A percentile compares a stretch with the other conserved stretches of the same genome.
phyloP scores from a whole-genome alignment of 2,329 filamentous ascomycete genomes.

The Chaetomium sp. region DNA sequence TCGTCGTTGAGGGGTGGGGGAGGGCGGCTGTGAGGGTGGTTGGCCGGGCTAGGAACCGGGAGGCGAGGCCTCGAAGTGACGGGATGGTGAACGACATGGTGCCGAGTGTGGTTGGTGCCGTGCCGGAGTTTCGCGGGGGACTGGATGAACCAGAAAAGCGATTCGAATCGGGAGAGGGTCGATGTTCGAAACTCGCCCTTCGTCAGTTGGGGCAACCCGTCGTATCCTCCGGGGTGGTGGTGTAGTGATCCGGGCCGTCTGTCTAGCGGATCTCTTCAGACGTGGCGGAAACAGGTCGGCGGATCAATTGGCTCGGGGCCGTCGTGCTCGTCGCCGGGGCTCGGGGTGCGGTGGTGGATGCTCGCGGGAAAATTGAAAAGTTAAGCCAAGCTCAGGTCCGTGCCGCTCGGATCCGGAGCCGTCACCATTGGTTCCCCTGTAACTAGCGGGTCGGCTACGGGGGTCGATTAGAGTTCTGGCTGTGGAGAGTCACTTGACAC shows the following conservation, averaged over 20 bases:
- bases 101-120: not conserved
- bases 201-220: not conserved
- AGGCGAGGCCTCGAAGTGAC: slow-evolving; percentile 32
- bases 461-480: slow-evolving; percentile 1
- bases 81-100: slow-evolving; percentile 29
- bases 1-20: not conserved
- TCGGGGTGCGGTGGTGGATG: slow-evolving; percentile 16
- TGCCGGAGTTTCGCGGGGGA: not conserved
- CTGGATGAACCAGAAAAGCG: not conserved
- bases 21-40: slow-evolving; percentile 10
- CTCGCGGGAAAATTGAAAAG: slow-evolving; percentile 21
- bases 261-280: not conserved
- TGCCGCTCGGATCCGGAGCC: slow-evolving; percentile 10
- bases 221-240: not conserved
- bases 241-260: not conserved
- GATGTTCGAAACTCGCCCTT: not conserved
- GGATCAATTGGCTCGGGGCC: slow-evolving; percentile 4
- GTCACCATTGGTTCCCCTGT: slow-evolving; percentile 14
- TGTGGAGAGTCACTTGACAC: not conserved
- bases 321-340: slow-evolving; percentile 18
- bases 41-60: slow-evolving; percentile 25
- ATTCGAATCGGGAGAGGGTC: not conserved
- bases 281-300: slow-evolving; percentile 2
- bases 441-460: slow-evolving; percentile 1
- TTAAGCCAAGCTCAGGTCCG: slow-evolving; percentile 17